A percentile compares a stretch with the other conserved stretches of the same genome.
Evolutionary conservation across 1,284 basidiomycete species (phyloP).

Genomic region (Marasmius oreades): DNA sequence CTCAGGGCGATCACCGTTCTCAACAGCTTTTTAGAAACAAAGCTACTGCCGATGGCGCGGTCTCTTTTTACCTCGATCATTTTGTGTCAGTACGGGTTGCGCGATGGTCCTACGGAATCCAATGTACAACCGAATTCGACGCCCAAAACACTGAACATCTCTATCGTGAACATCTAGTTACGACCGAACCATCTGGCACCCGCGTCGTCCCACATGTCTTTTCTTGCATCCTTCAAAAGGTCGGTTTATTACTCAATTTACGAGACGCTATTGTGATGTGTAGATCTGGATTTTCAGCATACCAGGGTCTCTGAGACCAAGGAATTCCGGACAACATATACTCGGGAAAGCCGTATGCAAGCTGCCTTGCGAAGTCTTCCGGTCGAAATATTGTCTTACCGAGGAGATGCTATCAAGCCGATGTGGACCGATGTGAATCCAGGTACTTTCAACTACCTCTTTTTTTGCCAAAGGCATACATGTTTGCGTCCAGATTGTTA

Average conservation of each 20-base stretch:
- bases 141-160: constrained; percentile 31
- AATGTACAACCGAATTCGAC: constrained; percentile 27
- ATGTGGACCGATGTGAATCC: constrained; percentile 23
- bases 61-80: constrained; percentile 50
- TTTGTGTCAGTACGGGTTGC: constrained; percentile 44
- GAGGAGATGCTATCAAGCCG: constrained; percentile 20
- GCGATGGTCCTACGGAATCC: constrained; percentile 40
- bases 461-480: background rate
- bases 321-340: constrained; percentile 27
- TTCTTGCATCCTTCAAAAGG: constrained; percentile 27
- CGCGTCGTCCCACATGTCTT: constrained; percentile 25
- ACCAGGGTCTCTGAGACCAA: constrained; percentile 28
- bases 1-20: background rate
- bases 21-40: constrained; percentile 39
- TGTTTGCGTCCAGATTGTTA: constrained; percentile 25
- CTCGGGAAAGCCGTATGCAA: constrained; percentile 1
- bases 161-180: constrained; percentile 20
- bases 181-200: constrained; percentile 21
- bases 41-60: constrained; percentile 52
- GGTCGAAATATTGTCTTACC: constrained; percentile 17
- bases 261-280: background rate
- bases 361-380: background rate
- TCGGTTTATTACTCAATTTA: constrained; percentile 6
- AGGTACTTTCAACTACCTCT: constrained; percentile 11
- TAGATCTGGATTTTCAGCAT: constrained; percentile 16